phyloP scores from a whole-genome alignment of 768 basidiomycete species.

The Boletus barrowsii region DNA sequence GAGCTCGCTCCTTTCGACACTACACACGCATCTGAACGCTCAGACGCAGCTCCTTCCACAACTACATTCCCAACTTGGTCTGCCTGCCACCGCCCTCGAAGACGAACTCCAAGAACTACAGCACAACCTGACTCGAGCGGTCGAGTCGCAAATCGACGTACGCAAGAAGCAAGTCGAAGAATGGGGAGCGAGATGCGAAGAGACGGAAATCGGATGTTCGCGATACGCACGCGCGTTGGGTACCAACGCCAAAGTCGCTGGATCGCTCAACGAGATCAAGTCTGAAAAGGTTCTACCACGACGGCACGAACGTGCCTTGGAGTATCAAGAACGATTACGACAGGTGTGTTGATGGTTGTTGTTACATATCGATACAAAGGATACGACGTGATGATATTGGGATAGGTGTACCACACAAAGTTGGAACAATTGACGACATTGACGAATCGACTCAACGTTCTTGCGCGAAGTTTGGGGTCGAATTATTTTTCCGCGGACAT shows the following conservation, averaged over 20 bases:
- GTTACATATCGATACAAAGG: neutral
- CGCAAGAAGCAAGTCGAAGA: slow-evolving; percentile 75
- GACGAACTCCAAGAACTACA: slow-evolving; percentile 76
- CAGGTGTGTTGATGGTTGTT: slow-evolving; percentile 50
- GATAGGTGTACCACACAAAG: slow-evolving; percentile 70
- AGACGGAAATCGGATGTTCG: slow-evolving; percentile 61
- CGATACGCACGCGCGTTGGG: slow-evolving; percentile 71
- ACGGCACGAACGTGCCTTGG: slow-evolving; percentile 64
- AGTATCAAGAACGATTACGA: slow-evolving; percentile 73
- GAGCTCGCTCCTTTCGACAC: slow-evolving; percentile 68
- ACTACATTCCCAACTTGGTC: slow-evolving; percentile 79
- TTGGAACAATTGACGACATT: slow-evolving; percentile 72
- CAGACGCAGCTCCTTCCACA: slow-evolving; percentile 82
- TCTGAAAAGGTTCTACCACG: slow-evolving; percentile 72
- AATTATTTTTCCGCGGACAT: slow-evolving; percentile 59
- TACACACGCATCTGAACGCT: slow-evolving; percentile 73
- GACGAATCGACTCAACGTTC: slow-evolving; percentile 57
- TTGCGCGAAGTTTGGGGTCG: slow-evolving; percentile 59
- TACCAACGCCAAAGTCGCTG: slow-evolving; percentile 63
- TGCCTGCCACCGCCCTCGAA: slow-evolving; percentile 75
- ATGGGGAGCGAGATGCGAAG: slow-evolving; percentile 63
- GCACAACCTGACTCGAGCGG: slow-evolving; percentile 68
- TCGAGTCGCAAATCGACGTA: slow-evolving; percentile 68
- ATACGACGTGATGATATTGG: slow-evolving; percentile 20
- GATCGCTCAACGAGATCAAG: slow-evolving; percentile 61